phyloP scores from a whole-genome alignment of 129 eudicot genomes.

The Deinandra increscens region DNA sequence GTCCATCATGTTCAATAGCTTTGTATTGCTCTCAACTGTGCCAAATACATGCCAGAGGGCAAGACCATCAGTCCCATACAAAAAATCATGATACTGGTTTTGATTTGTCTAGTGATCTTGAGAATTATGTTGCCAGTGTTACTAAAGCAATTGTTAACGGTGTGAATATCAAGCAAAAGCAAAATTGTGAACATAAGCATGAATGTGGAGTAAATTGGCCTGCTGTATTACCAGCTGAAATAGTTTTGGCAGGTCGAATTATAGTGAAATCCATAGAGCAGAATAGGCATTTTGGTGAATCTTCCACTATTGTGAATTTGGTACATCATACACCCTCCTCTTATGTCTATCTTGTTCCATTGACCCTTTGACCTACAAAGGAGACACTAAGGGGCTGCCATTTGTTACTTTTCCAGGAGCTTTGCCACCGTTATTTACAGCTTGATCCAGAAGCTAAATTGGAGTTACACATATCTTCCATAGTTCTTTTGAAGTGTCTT shows the following conservation, averaged over 20 bases:
- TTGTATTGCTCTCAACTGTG: conserved; percentile 73
- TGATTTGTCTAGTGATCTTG: conserved; percentile 58
- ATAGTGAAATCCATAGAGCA: conserved; percentile 51
- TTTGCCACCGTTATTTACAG: conserved; percentile 65
- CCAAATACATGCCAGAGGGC: conserved; percentile 66
- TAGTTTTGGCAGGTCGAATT: conserved; percentile 76
- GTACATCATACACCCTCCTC: conserved; percentile 34
- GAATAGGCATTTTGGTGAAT: conserved; percentile 31
- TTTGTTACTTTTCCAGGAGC: conserved; percentile 51
- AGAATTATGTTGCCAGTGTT: conserved; percentile 48
- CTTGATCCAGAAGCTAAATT: conserved; percentile 56
- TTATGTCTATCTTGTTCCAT: conserved; percentile 18
- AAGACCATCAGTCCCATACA: conserved; percentile 11
- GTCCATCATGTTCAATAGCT: conserved; percentile 70
- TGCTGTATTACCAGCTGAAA: conserved; percentile 73
- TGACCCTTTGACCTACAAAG: conserved; percentile 1
- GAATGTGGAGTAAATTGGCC: conserved; percentile 97
- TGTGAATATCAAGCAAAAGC: conserved; percentile 34
- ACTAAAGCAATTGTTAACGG: conserved; percentile 26
- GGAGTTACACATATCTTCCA: conserved; percentile 72
- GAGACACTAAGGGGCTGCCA: conserved; percentile 18
- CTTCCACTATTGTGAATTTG: conserved; percentile 41
- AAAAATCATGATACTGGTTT: conserved; percentile 29
- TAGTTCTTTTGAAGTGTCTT: conserved; percentile 63
- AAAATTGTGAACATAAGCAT: conserved; percentile 62